Evolutionary conservation across 2,329 filamentous ascomycete genomes (phyloP).

Genomic region (Aplosporella prunicola): DNA sequence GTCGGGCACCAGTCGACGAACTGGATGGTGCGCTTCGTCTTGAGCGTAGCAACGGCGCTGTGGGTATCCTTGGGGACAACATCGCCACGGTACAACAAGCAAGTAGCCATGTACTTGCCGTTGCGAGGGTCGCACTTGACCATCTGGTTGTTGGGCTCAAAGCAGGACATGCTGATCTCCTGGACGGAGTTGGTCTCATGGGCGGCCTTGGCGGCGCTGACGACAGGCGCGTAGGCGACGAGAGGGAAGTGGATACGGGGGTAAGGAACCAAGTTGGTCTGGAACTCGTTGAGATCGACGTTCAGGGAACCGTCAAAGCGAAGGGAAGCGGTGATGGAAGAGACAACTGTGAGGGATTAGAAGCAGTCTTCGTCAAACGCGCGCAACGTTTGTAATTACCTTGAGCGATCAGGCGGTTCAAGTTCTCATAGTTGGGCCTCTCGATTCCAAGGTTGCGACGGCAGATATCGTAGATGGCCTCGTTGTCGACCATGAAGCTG

Average conservation of each 20-base stretch:
- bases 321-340: constrained; percentile 63
- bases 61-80: constrained; percentile 62
- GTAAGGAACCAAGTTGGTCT: constrained; percentile 66
- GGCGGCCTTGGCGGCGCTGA: constrained; percentile 64
- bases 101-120: constrained; percentile 69
- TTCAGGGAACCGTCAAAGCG: constrained; percentile 65
- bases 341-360: constrained; percentile 43
- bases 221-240: constrained; percentile 63
- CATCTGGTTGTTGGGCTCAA: constrained; percentile 73
- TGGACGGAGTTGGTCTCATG: constrained; percentile 93
- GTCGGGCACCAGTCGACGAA: constrained; percentile 68
- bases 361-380: not conserved
- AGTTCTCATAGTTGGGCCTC: constrained; percentile 59
- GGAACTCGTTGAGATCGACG: constrained; percentile 68
- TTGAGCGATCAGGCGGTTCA: constrained; percentile 65
- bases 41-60: constrained; percentile 56
- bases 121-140: constrained; percentile 65
- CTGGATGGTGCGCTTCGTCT: constrained; percentile 64
- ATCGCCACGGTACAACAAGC: constrained; percentile 62
- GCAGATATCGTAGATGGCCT: constrained; percentile 68
- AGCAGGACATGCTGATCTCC: constrained; percentile 54
- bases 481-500: constrained; percentile 68
- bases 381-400: not conserved
- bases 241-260: constrained; percentile 66
- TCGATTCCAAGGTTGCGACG: constrained; percentile 61